Evolutionary conservation across 371 early-diverging fungal genomes (phyloP).

Genomic region (Catenaria anguillulae): DNA sequence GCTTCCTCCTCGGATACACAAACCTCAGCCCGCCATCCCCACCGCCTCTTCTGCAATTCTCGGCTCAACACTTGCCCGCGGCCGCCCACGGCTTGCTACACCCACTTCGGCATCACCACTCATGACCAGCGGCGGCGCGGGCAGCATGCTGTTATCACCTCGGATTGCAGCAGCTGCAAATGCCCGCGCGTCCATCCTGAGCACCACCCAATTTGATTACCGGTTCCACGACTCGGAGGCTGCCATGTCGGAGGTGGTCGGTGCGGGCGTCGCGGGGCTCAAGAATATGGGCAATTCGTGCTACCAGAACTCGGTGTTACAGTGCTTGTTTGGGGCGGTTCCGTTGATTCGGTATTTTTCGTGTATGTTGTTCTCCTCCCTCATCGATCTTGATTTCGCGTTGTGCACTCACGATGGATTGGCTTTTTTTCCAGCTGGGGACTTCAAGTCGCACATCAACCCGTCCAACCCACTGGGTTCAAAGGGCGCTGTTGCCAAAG

Average conservation of each 20-base stretch:
- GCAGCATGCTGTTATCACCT: too few species aligned
- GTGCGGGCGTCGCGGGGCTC: conserved; percentile 55
- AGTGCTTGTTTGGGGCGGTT: conserved; percentile 75
- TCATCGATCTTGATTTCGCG: neutral
- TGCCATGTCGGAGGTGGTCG: neutral
- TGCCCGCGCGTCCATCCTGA: too few species aligned
- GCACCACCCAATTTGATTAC: too few species aligned
- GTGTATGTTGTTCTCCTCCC: conserved; percentile 16
- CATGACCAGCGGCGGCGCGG: too few species aligned
- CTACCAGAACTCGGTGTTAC: conserved; percentile 92
- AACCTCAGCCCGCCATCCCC: too few species aligned
- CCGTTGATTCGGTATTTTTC: conserved; percentile 72
- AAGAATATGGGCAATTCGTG: conserved; percentile 96
- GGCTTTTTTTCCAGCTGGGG: conserved; percentile 30
- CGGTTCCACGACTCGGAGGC: neutral
- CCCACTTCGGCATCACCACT: too few species aligned
- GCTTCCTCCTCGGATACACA: too few species aligned
- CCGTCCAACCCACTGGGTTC: conserved; percentile 62
- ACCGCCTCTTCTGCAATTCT: too few species aligned
- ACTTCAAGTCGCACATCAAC: conserved; percentile 54
- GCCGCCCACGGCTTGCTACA: too few species aligned
- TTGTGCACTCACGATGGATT: neutral
- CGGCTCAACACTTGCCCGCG: too few species aligned
- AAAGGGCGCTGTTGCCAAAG: conserved; percentile 39
- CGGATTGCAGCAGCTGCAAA: too few species aligned